Base-by-base conservation (phyloP, 2,329 filamentous ascomycete genomes). In the Penicillium sp. region DNA sequence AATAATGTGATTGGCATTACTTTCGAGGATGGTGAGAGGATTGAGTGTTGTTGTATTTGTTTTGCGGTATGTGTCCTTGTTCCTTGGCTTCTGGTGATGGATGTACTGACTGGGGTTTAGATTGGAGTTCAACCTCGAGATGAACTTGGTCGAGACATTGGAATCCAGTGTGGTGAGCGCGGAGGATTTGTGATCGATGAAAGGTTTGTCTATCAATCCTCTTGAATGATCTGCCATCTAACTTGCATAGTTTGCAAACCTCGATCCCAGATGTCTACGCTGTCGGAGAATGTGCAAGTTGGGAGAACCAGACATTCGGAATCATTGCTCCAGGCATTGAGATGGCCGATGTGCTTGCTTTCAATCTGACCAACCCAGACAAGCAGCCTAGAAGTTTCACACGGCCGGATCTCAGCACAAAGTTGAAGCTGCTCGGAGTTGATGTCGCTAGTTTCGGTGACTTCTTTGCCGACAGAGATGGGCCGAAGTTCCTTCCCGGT, bases 391-490 rank as follows among this genome's bases (percentile, higher is more conserved):
- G 89, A 33, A 80, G 79, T 31, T 96, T 95, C 80, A 91, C 90
- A 73, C 80, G 87, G 5, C 93, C 92, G 0, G 91, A 96, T 72
- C 80, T 96, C 41, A 96, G 92, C 79, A 96, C 92, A 0, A 96
- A 96, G 72, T 79, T 96, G 31, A 96, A 96, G 79, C 80, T 96
- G 0, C 81, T 96, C 0, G 92, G 92, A 0, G 91, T 96, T 9
- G 90, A 96, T 64, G 93, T 96, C 5, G 93, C 93, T 19, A 94
- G 90, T 69, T 96, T 96, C 70, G 92, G 93, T 0, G 93, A 96
- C 71, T 96, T 93, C 79, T 96, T 96, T 64, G 92, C 92, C 0
- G 92, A 96, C 67, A 81, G 89, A 31, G 90, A 96, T 69, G 91
- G 91, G 0, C 90, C 91, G 0, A 89, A 88, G 62, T 82, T 86